phyloP scores from a whole-genome alignment of 768 basidiomycete species.

The Calocybe cyanea region DNA sequence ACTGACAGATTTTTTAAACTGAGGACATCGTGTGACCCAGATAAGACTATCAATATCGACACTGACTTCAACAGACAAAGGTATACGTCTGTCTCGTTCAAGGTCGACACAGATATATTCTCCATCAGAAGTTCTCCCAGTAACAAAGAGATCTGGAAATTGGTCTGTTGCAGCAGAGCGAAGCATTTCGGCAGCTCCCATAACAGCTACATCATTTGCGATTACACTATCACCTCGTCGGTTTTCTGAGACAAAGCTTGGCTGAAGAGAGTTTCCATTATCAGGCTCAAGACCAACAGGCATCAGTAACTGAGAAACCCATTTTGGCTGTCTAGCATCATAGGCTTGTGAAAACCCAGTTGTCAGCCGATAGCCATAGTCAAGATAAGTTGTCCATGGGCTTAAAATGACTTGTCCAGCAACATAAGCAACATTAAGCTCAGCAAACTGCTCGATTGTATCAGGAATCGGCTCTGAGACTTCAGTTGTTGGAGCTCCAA shows the following conservation, averaged over 20 bases:
- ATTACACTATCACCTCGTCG: conserved; percentile 4
- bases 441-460: neutral
- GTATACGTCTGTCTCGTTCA: conserved; percentile 1
- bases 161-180: neutral
- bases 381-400: conserved; percentile 12
- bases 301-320: no score
- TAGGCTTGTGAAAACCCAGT: no score
- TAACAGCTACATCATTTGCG: conserved; percentile 13
- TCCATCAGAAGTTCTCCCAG: conserved; percentile 7
- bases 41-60: conserved; percentile 16
- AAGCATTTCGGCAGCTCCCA: conserved; percentile 15
- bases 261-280: conserved; percentile 6
- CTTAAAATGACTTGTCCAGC: conserved; percentile 9
- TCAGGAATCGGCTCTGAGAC: conserved; percentile 10
- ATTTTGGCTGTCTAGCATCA: no score
- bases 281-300: no score
- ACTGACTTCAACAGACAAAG: no score
- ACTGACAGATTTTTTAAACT: no score
- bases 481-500: conserved; percentile 8
- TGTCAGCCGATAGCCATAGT: conserved; percentile 15
- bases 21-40: no score
- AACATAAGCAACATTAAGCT: conserved; percentile 9
- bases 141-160: conserved; percentile 6
- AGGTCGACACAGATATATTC: conserved; percentile 9
- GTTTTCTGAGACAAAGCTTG: conserved; percentile 4